These are phyloP conservation scores for Mycosphaerelloides madeirae DNA, from an alignment of 2,329 filamentous ascomycete genomes.

Conservation along the genomic window DNA sequence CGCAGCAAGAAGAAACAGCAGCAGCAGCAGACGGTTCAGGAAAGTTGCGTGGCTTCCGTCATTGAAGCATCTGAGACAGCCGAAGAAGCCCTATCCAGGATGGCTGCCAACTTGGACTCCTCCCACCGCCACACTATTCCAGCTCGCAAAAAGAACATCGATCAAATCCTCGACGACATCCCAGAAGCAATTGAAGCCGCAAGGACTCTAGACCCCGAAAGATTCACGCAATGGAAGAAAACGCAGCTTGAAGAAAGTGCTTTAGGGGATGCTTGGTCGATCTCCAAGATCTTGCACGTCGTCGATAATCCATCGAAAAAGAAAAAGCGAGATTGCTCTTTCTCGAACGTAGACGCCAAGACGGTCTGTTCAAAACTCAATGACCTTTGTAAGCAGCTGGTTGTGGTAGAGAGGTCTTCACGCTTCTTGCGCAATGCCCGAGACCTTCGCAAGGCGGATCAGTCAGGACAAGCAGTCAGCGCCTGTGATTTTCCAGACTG, in stretches of 20 bases:
- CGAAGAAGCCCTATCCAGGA: slow-evolving; percentile 52
- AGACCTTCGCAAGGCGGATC: background rate
- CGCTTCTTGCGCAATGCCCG: slow-evolving; percentile 22
- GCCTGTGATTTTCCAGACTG: slow-evolving; percentile 10
- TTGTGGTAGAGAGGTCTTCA: slow-evolving; percentile 19
- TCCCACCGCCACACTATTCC: slow-evolving; percentile 2
- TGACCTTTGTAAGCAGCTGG: slow-evolving; percentile 15
- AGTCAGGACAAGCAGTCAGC: background rate
- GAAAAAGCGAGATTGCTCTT: no score
- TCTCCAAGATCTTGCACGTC: background rate
- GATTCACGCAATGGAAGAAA: slow-evolving; percentile 17
- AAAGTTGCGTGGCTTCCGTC: slow-evolving; percentile 40
- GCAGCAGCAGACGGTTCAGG: slow-evolving; percentile 33
- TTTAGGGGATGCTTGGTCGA: slow-evolving; percentile 29
- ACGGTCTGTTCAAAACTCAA: slow-evolving; percentile 12
- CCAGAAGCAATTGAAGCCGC: slow-evolving; percentile 1
- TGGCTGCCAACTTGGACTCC: slow-evolving; percentile 32
- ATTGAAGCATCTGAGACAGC: slow-evolving; percentile 37
- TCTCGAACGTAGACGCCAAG: background rate
- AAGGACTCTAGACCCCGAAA: slow-evolving; percentile 6
- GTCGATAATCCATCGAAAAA: background rate
- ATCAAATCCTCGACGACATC: slow-evolving; percentile 1
- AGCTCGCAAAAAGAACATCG: slow-evolving; percentile 9
- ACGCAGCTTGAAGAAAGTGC: slow-evolving; percentile 17
- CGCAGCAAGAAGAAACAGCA: slow-evolving; percentile 28